These are phyloP conservation scores for Teunomyces aglyptinius DNA, from an alignment of 805 yeast genomes.

Conservation along the genomic window DNA sequence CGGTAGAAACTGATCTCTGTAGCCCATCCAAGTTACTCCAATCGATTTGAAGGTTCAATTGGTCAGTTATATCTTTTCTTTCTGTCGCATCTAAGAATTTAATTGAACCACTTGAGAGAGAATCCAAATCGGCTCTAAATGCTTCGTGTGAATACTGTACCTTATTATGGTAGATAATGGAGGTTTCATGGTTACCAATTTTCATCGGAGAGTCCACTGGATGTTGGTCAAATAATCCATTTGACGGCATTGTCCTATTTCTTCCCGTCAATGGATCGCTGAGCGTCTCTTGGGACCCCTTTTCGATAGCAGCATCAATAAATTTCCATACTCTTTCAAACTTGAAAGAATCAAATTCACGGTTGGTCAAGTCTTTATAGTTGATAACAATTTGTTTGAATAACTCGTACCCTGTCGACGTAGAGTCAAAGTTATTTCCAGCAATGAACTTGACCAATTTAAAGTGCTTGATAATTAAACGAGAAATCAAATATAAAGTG, in stretches of 20 bases:
- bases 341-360: constrained; percentile 34
- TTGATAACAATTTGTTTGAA: constrained; percentile 32
- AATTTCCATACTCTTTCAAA: constrained; percentile 37
- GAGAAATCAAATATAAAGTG: constrained; percentile 33
- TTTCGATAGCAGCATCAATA: constrained; percentile 27
- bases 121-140: constrained; percentile 28
- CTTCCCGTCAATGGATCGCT: constrained; percentile 5
- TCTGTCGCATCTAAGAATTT: constrained; percentile 14
- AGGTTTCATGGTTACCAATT: constrained; percentile 19
- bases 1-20: constrained; percentile 3
- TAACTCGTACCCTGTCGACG: constrained; percentile 32
- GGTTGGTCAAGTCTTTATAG: constrained; percentile 31
- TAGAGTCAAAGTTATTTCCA: constrained; percentile 23
- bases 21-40: constrained; percentile 2
- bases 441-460: constrained; percentile 34
- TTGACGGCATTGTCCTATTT: background rate
- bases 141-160: constrained; percentile 21
- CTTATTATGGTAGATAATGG: constrained; percentile 9
- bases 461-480: constrained; percentile 30
- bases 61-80: constrained; percentile 13
- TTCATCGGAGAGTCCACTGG: constrained; percentile 35
- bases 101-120: constrained; percentile 13
- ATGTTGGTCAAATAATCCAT: constrained; percentile 16
- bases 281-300: constrained; percentile 4
- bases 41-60: constrained; percentile 10